phyloP scores from a whole-genome alignment of 139 green algal species.

The Coelastrella sp. region DNA sequence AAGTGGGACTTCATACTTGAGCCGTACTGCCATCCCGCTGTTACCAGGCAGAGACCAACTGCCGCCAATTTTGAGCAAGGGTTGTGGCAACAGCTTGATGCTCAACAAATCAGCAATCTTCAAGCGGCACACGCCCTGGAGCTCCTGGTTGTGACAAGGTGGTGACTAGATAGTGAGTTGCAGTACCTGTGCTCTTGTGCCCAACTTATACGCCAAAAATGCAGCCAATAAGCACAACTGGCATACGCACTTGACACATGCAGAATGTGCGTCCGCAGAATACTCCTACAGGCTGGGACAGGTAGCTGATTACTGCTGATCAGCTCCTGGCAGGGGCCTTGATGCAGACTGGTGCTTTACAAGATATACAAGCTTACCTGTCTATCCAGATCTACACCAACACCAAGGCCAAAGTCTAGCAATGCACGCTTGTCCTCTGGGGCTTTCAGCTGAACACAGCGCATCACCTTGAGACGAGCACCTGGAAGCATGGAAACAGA shows the following conservation, averaged over 20 bases:
- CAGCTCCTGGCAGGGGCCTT: too few relatives aligned
- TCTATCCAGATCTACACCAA: constrained; percentile 58
- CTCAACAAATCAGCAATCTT: constrained; percentile 65
- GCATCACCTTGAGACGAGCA: constrained; percentile 74
- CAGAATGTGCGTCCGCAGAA: too few relatives aligned
- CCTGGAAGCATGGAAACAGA: background rate
- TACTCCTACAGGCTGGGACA: too few relatives aligned
- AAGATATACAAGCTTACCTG: too few relatives aligned
- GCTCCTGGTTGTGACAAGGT: constrained; percentile 2
- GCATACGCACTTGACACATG: too few relatives aligned
- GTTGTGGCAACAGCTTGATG: constrained; percentile 62
- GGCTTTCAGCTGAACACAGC: constrained; percentile 57
- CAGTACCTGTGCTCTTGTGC: too few relatives aligned
- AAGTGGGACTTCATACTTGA: constrained; percentile 70
- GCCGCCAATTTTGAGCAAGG: constrained; percentile 61
- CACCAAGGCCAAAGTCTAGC: constrained; percentile 61
- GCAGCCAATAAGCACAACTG: too few relatives aligned
- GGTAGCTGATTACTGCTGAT: too few relatives aligned
- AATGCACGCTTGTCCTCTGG: constrained; percentile 36
- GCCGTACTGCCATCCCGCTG: constrained; percentile 61
- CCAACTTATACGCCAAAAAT: too few relatives aligned
- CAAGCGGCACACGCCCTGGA: constrained; percentile 58
- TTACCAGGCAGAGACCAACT: constrained; percentile 55
- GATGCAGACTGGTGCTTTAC: too few relatives aligned
- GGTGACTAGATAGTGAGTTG: too few relatives aligned